phyloP scores from a whole-genome alignment of 768 basidiomycete genomes.

The Dentipellis fragilis region DNA sequence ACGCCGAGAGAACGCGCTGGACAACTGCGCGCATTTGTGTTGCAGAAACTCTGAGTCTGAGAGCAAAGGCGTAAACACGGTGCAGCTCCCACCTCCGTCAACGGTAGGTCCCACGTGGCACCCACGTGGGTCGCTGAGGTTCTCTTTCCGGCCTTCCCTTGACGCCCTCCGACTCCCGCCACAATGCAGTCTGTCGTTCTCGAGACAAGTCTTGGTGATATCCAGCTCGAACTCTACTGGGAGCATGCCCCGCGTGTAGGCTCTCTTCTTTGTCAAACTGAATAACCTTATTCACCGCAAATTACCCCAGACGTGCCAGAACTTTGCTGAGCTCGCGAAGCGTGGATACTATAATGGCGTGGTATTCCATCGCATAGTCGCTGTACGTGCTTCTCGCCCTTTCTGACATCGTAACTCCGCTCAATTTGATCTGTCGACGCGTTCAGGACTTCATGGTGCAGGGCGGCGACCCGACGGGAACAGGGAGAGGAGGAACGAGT shows the following conservation, averaged over 20 bases:
- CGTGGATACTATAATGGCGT: conserved; percentile 89
- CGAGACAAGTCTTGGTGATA: conserved; percentile 77
- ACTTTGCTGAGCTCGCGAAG: conserved; percentile 86
- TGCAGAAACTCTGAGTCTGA: background rate
- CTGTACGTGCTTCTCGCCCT: conserved; percentile 35
- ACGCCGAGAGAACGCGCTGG: conserved; percentile 75
- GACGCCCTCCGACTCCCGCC: background rate
- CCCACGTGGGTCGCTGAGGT: background rate
- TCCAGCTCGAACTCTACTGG: conserved; percentile 89
- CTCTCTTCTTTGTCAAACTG: background rate
- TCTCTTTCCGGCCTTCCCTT: background rate
- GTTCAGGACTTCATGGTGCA: conserved; percentile 94
- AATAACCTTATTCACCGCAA: background rate
- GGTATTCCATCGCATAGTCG: conserved; percentile 85
- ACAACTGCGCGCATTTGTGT: conserved; percentile 71
- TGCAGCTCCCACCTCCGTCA: background rate
- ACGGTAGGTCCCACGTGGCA: background rate
- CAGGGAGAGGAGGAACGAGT: conserved; percentile 84
- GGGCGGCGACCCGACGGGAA: conserved; percentile 91
- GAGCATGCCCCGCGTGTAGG: conserved; percentile 72
- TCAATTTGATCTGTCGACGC: background rate
- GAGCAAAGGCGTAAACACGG: background rate
- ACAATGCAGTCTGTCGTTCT: conserved; percentile 53
- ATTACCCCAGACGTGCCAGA: conserved; percentile 72
- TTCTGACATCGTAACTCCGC: background rate